Percentiles rank a stretch among this genome's conserved stretches.
These are phyloP conservation scores for Mycotypha africana DNA, from an alignment of 371 early-diverging fungal genomes.

Conservation along the genomic window DNA sequence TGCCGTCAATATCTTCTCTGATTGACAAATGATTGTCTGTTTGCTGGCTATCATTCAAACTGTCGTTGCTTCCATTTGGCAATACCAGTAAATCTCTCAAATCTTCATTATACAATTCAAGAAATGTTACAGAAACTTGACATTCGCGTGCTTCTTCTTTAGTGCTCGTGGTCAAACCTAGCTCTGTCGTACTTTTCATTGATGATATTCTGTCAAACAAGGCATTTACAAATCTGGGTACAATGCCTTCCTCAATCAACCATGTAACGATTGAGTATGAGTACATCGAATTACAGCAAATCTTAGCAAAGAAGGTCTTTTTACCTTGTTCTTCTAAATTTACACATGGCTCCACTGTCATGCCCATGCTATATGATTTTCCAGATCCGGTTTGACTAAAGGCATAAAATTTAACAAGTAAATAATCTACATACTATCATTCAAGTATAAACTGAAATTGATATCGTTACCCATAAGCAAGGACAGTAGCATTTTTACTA, in stretches of 20 bases:
- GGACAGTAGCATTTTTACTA: conserved; percentile 74
- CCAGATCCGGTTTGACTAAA: conserved; percentile 61
- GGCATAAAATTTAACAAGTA: too few species aligned
- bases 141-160: conserved; percentile 20
- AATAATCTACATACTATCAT: too few species aligned
- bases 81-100: conserved; percentile 75
- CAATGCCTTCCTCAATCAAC: too few species aligned
- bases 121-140: conserved; percentile 61
- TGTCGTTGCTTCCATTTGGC: too few species aligned
- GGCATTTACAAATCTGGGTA: conserved; percentile 68
- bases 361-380: conserved; percentile 97
- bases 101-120: conserved; percentile 96
- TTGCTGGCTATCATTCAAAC: too few species aligned
- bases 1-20: conserved; percentile 88
- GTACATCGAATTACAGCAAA: too few species aligned
- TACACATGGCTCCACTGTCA: conserved; percentile 32
- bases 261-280: too few species aligned
- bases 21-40: conserved; percentile 41
- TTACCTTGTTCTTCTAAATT: conserved; percentile 6
- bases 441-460: too few species aligned
- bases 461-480: conserved; percentile 95
- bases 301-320: too few species aligned
- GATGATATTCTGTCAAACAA: conserved; percentile 43
- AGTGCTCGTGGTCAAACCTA: too few species aligned
- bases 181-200: too few species aligned